Evolutionary conservation across 345 rosid genomes (phyloP), one percentile per base, ranked within the genome.

Genomic region (Ailanthus altissimus): DNA sequence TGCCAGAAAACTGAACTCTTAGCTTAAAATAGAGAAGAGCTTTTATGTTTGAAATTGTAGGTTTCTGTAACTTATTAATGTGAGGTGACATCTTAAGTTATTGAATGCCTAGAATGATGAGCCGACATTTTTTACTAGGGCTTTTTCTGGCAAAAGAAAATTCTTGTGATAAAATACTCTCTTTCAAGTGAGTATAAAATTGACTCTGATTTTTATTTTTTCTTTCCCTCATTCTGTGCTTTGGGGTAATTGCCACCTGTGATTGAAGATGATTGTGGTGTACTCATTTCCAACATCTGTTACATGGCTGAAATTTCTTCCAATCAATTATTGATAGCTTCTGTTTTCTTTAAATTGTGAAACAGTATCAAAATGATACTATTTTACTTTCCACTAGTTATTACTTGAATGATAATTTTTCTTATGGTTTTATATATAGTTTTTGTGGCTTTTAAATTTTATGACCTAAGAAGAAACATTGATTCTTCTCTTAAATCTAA

Each of bases 21-120:
- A 42, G 11, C 16, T 66, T 62, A 1, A 9, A 66, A n/a, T 21
- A 21, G 32, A 36, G 21, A 45, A 45, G 58, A 25, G 42, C 16
- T 26, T 26, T 25, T 49, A 49, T 25, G 6, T 49, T 49, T 26
- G 16, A 40, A 68, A 47, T 8, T 51, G 26, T 70, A 32, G 75
- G n/a, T 36, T 70, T 4, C 8, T 13, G 2, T 32, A 32, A 32
- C 12, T 51, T 28, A 70, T 51, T 5, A 15, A 14, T 28, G 14
- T 20, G 25, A 26, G 53, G 61, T 70, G 59, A 50, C 28, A 70
- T 49, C 32, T 7, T 51, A 70, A 36, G 16, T 70, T 32, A 47
- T 50, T 70, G 51, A 53, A n/a, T 32, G 32, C 32, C 68, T 13
- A 13, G 58, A 77, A 77, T 46, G 68, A 70, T 68, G 60, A 76